Base-by-base conservation (phyloP, 495 filamentous ascomycete species). In the Cairneyella variabilis region DNA sequence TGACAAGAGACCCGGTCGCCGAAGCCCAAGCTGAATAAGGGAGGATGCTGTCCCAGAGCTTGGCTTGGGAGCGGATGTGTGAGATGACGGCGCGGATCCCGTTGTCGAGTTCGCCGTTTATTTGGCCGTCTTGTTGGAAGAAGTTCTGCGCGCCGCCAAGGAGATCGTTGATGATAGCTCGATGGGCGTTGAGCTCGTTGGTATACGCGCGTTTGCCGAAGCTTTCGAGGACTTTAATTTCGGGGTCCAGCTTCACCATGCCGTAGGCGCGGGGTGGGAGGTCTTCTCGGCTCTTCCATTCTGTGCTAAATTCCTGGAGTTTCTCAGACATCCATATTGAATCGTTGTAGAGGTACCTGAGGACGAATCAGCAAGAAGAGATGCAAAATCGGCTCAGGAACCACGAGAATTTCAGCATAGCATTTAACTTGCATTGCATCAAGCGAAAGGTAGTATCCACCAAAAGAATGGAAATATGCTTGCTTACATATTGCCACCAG, bases 311-410 rank as follows among this genome's bases (percentile, higher is more conserved):
- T 11, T 80, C 69, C n/a, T 74, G 71, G n/a, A 97, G 77, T 27
- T 77, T 73, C 48, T 88, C 83, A 0, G 89, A 78, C 2, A 98
- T 77, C 60, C 89, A 91, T 22, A 79, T 72, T 43, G 87, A 82
- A 64, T 99, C 93, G 61, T 99, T 97, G 67, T 97, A 99, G 38
- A 96, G 76, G 57, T 86, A 90, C 78, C 80, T 83, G 17, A 14
- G n/a, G 22, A 23, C n/a, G 21, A 6, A 25, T 34, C 21, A 39
- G 9, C 27, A 6, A n/a, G n/a, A n/a, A n/a, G n/a, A n/a, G 32
- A 27, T 28, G 7, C 10, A 45, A 17, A 11, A 23, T 41, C 10
- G 20, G n/a, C 25, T 9, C 8, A 27, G 4, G 28, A 32, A n/a
- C n/a, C n/a, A n/a, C n/a, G n/a, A n/a, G n/a, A n/a, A n/a, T n/a